These are phyloP conservation scores for Urtica urens DNA, from an alignment of 306 rosid species.

Conservation along the genomic window DNA sequence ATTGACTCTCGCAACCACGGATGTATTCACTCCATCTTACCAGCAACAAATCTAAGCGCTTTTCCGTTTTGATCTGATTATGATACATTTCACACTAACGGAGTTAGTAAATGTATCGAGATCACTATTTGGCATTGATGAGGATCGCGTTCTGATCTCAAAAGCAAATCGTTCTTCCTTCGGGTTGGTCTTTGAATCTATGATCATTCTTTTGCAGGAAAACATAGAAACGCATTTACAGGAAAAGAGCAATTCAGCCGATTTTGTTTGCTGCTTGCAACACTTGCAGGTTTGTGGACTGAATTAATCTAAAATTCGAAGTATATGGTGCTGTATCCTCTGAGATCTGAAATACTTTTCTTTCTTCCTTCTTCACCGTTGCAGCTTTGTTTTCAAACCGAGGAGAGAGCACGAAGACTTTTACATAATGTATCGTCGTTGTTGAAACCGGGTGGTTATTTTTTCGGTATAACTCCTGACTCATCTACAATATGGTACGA, in stretches of 20 bases:
- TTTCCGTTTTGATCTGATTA: too few relatives aligned
- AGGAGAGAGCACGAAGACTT: conserved; percentile 78
- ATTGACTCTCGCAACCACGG: too few relatives aligned
- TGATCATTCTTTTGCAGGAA: conserved; percentile 39
- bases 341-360: neutral
- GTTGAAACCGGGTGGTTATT: conserved; percentile 95
- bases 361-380: neutral
- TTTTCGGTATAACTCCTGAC: conserved; percentile 98
- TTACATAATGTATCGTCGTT: conserved; percentile 70
- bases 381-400: conserved; percentile 89
- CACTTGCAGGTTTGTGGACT: conserved; percentile 65
- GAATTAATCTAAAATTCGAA: neutral
- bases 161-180: too few relatives aligned
- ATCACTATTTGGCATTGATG: too few relatives aligned
- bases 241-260: conserved; percentile 51
- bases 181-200: too few relatives aligned
- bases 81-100: too few relatives aligned
- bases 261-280: conserved; percentile 91
- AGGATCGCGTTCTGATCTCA: too few relatives aligned
- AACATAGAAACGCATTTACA: conserved; percentile 42
- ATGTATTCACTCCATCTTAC: too few relatives aligned
- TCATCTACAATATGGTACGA: conserved; percentile 97
- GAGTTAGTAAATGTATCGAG: too few relatives aligned
- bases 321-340: neutral
- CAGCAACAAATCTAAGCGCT: too few relatives aligned